Base-by-base conservation (phyloP, 495 filamentous ascomycete genomes). In the Melanomma pulvis-pyrius region DNA sequence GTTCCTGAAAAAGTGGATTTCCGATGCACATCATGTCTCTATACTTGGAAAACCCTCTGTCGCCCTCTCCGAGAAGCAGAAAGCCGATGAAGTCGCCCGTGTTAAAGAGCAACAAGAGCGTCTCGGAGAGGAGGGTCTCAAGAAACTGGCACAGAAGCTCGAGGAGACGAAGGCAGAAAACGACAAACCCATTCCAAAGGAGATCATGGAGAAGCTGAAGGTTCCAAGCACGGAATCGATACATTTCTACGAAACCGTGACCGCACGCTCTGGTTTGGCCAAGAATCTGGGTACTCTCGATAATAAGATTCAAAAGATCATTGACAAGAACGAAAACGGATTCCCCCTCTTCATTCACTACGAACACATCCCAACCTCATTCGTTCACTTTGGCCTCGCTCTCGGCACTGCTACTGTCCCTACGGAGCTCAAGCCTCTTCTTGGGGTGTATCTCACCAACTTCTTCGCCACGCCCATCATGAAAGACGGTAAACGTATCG, bases 331-430 rank as follows among this genome's bases (percentile, higher is more conserved):
- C 57, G 80, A 82, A 36, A 62, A 68, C 9, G 68, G 82, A 12
- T 68, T 85, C 39, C 91, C 93, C 1, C 81, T 97, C 1, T 99
- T 97, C 76, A 82, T 99, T n/a, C 96, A 99, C 77, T 99, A 94
- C 70, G 94, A 99, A 79, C 86, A 96, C 70, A 89, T 96, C 32
- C 85, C 87, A 32, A 93, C 90, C 48, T 93, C 90, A 70, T 99
- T 99, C 73, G 92, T 96, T 47, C 87, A 91, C 63, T 77, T 98
- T 13, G 87, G 83, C 9, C 75, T 96, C 44, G 75, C 97, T 36
- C 90, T 90, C 50, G 92, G 92, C 1, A 93, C 92, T 1, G 85
- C 86, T 17, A 79, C 85, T 22, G 80, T 96, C 0, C 89, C 92
- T 0, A 80, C 88, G 4, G 82, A 90, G 59, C 81, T 89, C 54